These are phyloP conservation scores for Amauroascus verrucosus DNA, from an alignment of 2,329 filamentous ascomycete genomes.

Conservation along the genomic window DNA sequence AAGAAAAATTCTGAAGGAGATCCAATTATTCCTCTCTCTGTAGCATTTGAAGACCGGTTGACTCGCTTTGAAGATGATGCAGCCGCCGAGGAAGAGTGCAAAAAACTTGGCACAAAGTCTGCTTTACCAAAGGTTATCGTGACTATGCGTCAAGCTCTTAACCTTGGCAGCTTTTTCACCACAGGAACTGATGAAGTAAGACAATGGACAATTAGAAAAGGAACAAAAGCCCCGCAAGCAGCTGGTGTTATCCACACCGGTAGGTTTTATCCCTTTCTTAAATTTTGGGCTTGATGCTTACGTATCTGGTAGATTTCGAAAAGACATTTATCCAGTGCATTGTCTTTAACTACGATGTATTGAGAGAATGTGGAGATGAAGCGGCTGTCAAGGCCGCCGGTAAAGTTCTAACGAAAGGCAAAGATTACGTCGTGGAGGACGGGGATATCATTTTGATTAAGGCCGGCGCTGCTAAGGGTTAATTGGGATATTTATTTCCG, in stretches of 20 bases:
- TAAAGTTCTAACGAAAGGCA: constrained; percentile 97
- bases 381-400: constrained; percentile 80
- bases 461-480: constrained; percentile 43
- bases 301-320: constrained; percentile 60
- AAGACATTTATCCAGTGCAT: constrained; percentile 98
- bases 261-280: constrained; percentile 18
- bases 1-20: constrained; percentile 81
- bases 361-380: constrained; percentile 86
- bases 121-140: constrained; percentile 82
- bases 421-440: constrained; percentile 64
- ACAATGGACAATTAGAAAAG: constrained; percentile 95
- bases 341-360: constrained; percentile 74
- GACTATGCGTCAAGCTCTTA: constrained; percentile 84
- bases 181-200: constrained; percentile 90
- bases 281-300: not conserved
- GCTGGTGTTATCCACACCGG: constrained; percentile 90
- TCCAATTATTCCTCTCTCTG: constrained; percentile 85
- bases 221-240: constrained; percentile 93
- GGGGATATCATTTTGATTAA: constrained; percentile 72
- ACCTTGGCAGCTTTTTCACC: constrained; percentile 94
- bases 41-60: constrained; percentile 85
- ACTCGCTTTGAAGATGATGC: constrained; percentile 68
- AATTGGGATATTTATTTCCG: constrained; percentile 12
- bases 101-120: constrained; percentile 76
- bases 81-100: constrained; percentile 73